Base-by-base conservation (phyloP, 78 protist species). In the Dictyostelium citrinum region DNA sequence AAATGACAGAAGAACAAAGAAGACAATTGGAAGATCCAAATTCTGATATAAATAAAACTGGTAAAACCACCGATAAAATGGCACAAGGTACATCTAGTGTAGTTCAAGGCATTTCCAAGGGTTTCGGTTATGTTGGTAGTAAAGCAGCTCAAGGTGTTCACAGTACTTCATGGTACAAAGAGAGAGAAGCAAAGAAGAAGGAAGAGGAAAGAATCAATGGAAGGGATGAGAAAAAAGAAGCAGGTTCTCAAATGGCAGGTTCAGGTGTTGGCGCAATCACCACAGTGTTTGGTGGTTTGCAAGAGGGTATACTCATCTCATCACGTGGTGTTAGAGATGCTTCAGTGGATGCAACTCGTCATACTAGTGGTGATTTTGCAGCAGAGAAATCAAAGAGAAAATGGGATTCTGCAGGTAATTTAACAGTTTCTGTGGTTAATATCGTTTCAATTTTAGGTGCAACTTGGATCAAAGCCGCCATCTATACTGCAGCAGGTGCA, bases 1-100 rank as follows among this genome's bases (percentile, higher is more conserved):
- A 86, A 7, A 86, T 86, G 92, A 86, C 92, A 45, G 92, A 86
- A 7, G 92, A 86, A 22, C 92, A 86, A 64, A 39, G 22, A 37
- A 3, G 70, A 27, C 61, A 74, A 31, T 61, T 86, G 37, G 92
- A 86, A 10, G 92, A 86, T 45, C 92, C 92, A 20, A 51, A 86
- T 35, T 22, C 46, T 5, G 78, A 77, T 2, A 4, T n/a, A 1
- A 86, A 86, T 35, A 76, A 86, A 31, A 37, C 78, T 9, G 37
- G 29, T 11, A 70, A 61, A 60, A 17, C 14, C 0, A 20, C 84
- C 3, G 84, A 86, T 11, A 86, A 86, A 31, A 29, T 86, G 16
- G 92, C 72, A 9, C 83, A 77, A 43, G 84, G 84, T n/a, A 64
- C 92, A 5, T 37, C 80, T 1, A 61, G 80, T 43, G 92, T 77